Base-by-base conservation (phyloP, 2,329 filamentous ascomycete species). In the Dothistroma pini region DNA sequence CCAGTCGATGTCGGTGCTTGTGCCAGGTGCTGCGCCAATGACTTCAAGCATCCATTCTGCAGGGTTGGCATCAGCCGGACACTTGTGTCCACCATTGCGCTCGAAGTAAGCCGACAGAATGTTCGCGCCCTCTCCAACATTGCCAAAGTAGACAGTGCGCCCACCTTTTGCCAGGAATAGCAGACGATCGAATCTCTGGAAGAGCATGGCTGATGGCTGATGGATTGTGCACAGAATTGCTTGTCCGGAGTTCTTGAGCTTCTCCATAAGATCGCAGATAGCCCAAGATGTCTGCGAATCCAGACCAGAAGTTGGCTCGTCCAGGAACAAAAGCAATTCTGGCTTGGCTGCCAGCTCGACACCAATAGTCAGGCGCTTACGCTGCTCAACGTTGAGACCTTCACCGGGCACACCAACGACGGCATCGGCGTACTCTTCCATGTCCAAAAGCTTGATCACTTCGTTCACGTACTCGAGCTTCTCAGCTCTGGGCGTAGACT, bases 201-300 rank as follows among this genome's bases (percentile, higher is more conserved):
- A 96, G 57, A 97, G 83, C 83, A 96, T 92, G 35, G 93, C 92
- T 14, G 91, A 96, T n/a, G 93, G 93, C 76, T 97, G 93, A 75
- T 97, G 93, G 63, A 97, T 97, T 0, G 93, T 97, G 79, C 92
- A 96, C n/a, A 97, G 86, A 76, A 97, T 91, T 56, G 93, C 93
- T 74, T 96, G 91, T 16, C 93, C 93, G 64, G 87, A 89, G 75
- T 93, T 89, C 69, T 91, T 91, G 35, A 97, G 82, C 77, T 96
- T 96, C 76, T 96, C 89, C 47, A 97, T 84, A 11, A 97, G 84
- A 74, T 91, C 88, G 51, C 92, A 83, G 72, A 97, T 96, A 65
- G 91, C 90, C 91, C 91, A 97, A 0, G 92, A 93, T 1, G 93
- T 96, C 75, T 96, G 92, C 71, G 87, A 91, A 76, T 97, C 93